Conservation (phyloP, 768 basidiomycete species). For the Polyporus arcularius region DNA sequence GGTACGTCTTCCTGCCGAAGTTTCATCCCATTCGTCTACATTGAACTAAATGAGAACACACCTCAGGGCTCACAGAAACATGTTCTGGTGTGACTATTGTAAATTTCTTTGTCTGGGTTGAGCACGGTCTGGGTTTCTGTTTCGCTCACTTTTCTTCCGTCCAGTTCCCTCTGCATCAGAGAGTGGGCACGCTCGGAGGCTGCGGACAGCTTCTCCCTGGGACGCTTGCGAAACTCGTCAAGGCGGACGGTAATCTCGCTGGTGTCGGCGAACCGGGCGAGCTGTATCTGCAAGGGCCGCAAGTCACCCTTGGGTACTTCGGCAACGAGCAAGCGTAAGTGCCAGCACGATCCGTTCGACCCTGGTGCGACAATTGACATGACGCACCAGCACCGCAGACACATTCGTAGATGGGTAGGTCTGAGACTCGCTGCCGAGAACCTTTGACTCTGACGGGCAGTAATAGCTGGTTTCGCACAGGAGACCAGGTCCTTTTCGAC, state of each 20-base stretch:
- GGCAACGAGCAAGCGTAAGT: slow-evolving; percentile 64
- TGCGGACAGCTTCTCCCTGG: slow-evolving; percentile 51
- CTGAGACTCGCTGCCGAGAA: no score
- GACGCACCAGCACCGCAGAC: slow-evolving; percentile 52
- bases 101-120: no score
- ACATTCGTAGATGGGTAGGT: slow-evolving; percentile 70
- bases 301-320: slow-evolving; percentile 46
- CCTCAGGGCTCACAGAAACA: no score
- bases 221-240: slow-evolving; percentile 53
- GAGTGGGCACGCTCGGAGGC: slow-evolving; percentile 54
- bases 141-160: no score
- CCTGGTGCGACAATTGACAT: slow-evolving; percentile 39
- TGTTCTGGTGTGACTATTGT: no score
- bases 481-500: slow-evolving; percentile 61
- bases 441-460: no score
- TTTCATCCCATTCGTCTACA: no score
- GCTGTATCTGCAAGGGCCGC: slow-evolving; percentile 46
- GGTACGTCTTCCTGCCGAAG: no score
- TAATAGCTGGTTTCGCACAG: no score
- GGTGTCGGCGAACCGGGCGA: slow-evolving; percentile 61
- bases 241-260: slow-evolving; percentile 54
- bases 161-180: slow-evolving; percentile 44
- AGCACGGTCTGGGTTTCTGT: no score
- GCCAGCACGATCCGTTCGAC: background rate
- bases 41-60: no score